Base-by-base conservation (phyloP, 2,329 filamentous ascomycete species). In the Hypocrella siamensis region DNA sequence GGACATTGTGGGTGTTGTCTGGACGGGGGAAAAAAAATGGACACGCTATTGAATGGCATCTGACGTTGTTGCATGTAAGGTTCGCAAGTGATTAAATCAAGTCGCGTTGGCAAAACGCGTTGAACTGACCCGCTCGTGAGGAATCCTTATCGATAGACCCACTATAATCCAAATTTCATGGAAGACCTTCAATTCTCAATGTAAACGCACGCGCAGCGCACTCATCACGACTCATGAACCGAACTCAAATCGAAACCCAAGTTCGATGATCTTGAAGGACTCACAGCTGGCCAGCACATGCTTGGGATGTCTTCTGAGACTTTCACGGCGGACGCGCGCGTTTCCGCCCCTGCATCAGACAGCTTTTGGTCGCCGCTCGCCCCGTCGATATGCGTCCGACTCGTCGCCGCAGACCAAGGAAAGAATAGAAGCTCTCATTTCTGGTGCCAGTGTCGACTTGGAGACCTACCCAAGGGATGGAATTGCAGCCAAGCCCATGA, bases 241-340 rank as follows among this genome's bases (percentile, higher is more conserved):
- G 7, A 11, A 12, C 15, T 14, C n/a, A 7, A 10, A 14, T 6
- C 25, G 9, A 4, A n/a, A 7, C 11, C 25, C 11, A 7, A 14
- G 10, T 31, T 42, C 44, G 36, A 60, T 60, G 56, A 43, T 58
- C 39, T 48, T 53, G 15, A 50, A 49, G 39, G 47, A 47, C 35
- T 42, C 37, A 7, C 40, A 45, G 31, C 42, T 47, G 37, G 46
- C 51, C 46, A 51, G 46, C 24, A 42, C 55, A 21, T 56, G 52
- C 38, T 41, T 48, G 29, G 43, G 43, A 43, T 58, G 56, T 38
- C 48, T 49, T 27, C 40, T 44, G 16, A 44, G 49, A 34, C 34
- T 57, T 14, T 32, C 40, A 3, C 44, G 41, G 29, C 43, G 42
- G 40, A 41, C 35, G 22, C 31, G 38, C 7, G 28, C 32, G 4